Base-by-base conservation (phyloP, 1,284 basidiomycete genomes). In the Athelia sp. region DNA sequence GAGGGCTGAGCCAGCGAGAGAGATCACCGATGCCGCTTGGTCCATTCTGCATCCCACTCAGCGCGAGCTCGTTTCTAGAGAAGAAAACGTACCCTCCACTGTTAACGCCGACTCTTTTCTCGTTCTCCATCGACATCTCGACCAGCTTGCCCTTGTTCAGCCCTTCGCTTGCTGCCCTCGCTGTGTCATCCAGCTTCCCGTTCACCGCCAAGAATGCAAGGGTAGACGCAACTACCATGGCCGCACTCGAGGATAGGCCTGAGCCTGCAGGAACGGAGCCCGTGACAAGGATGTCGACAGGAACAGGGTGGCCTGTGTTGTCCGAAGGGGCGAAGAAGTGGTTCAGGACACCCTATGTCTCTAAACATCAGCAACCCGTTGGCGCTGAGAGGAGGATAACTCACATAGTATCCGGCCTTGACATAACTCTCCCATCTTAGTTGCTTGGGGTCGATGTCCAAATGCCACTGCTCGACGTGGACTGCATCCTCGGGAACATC, bases 401-500 rank as follows among this genome's bases (percentile, higher is more conserved):
- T 50, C 49, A 87, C 87, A 63, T 84, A 87, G 56, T 88, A 88
- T 10, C 84, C 83, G 13, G 87, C 90, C 63, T 92, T 92, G 59
- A 93, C 82, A 63, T 93, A 93, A 62, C 86, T 90, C 61, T 90
- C 87, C 92, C 90, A 93, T 49, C 86, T 71, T 29, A 89, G 68
- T 56, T 85, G 79, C 23, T 74, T 72, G 40, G 78, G 82, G 58
- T 87, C 77, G 51, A 92, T 90, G 38, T 84, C 82, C 15, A 93
- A 69, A 57, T 85, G 73, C 87, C 87, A 90, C 38, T 72, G 66
- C 50, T 79, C 73, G 4, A 71, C 65, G 50, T 69, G 65, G 2
- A 75, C 75, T 11, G 71, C 64, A 18, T 68, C 68, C 3, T 68
- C 67, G 0, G 61, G 62, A 11, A 65, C 57, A 1, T 63, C 55